These are phyloP conservation scores for Colletotrichum sp. DNA, from an alignment of 2,329 filamentous ascomycete species.

Conservation along the genomic window DNA sequence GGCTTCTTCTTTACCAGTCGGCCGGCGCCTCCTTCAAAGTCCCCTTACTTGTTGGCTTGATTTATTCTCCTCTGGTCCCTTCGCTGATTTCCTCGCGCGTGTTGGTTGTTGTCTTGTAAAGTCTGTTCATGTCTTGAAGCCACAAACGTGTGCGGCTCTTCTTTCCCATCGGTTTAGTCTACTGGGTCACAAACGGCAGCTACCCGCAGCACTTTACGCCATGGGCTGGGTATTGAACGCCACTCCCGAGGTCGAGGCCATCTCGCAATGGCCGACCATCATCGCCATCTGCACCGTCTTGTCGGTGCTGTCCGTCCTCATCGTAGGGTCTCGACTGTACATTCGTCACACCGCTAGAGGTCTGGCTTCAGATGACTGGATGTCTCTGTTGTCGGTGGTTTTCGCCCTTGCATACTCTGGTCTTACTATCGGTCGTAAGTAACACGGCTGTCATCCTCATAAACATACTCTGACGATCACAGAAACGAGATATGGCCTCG, in stretches of 20 bases:
- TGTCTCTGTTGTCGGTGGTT: slow-evolving; percentile 42
- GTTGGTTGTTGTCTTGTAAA: not conserved
- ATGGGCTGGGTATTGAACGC: slow-evolving; percentile 60
- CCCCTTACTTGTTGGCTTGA: not conserved
- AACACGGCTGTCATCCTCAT: not conserved
- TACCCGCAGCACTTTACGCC: not conserved
- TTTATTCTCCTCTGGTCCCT: not conserved
- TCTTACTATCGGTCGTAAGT: slow-evolving; percentile 55
- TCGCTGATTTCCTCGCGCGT: not conserved
- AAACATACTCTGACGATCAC: not conserved
- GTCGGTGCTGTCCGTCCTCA: slow-evolving; percentile 44
- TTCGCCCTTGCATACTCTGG: slow-evolving; percentile 55
- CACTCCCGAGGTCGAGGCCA: slow-evolving; percentile 47
- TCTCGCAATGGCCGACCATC: slow-evolving; percentile 54
- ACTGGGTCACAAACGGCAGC: not conserved
- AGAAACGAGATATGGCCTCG: slow-evolving; percentile 60
- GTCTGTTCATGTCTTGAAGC: not conserved
- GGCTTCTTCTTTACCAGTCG: not conserved
- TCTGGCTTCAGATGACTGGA: slow-evolving; percentile 53
- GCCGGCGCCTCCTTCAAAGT: not conserved
- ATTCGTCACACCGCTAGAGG: slow-evolving; percentile 47
- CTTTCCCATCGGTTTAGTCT: not conserved
- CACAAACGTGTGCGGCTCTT: not conserved
- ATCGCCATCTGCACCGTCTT: slow-evolving; percentile 52
- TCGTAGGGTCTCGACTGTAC: slow-evolving; percentile 46